A percentile compares a stretch with the other conserved stretches of the same genome.
Evolutionary conservation across 1,139 yeast species (phyloP).

Genomic region (Yamadazyma blattariae): DNA sequence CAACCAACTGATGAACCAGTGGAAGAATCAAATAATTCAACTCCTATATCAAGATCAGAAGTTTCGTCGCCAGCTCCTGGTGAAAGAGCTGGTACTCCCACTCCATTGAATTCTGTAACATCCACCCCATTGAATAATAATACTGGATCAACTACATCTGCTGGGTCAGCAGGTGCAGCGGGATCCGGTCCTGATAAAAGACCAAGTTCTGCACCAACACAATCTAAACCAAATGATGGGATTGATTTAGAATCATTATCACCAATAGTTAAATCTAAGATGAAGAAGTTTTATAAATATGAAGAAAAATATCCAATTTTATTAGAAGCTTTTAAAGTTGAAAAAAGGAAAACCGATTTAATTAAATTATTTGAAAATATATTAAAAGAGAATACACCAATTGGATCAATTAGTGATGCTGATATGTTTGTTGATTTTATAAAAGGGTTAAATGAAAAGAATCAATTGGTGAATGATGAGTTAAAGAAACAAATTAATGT

Average conservation of each 20-base stretch:
- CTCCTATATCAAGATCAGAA: background rate
- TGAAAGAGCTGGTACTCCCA: background rate
- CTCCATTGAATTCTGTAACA: background rate
- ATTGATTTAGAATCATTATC: conserved; percentile 46
- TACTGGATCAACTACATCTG: too few species aligned
- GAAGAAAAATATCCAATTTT: conserved; percentile 86
- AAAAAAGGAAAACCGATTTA: conserved; percentile 64
- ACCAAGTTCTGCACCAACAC: background rate
- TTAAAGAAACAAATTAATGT: conserved; percentile 27
- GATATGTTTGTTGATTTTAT: conserved; percentile 69
- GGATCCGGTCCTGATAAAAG: background rate
- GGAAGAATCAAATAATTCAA: background rate
- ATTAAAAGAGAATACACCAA: conserved; percentile 77
- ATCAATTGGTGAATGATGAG: conserved; percentile 55
- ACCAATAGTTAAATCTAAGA: conserved; percentile 53
- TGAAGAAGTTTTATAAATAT: conserved; percentile 79
- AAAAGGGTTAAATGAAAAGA: conserved; percentile 59
- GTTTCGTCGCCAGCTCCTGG: background rate
- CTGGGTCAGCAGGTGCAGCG: too few species aligned
- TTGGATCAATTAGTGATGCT: conserved; percentile 69
- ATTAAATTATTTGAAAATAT: conserved; percentile 68
- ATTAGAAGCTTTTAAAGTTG: conserved; percentile 79
- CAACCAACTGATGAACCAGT: conserved; percentile 45
- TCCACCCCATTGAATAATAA: too few species aligned
- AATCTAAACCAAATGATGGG: conserved; percentile 2